Conservation (phyloP, 306 rosid genomes). For the Begonia peltatifolia region DNA sequence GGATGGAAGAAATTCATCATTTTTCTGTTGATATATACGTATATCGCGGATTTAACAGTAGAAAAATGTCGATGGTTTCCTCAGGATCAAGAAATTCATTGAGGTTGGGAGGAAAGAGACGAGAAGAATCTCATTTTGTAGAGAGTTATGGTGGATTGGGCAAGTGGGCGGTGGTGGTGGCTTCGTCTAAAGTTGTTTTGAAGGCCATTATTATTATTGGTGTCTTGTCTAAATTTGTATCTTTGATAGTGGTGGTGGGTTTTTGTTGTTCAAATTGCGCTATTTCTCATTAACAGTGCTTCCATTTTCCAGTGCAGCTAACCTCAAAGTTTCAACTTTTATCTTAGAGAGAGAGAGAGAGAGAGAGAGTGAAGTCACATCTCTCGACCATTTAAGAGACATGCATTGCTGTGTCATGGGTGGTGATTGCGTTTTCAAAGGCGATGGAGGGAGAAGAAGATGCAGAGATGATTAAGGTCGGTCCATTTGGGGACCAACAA, state of each 20-base stretch:
- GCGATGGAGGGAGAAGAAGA: background rate
- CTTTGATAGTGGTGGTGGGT: background rate
- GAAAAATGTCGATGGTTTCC: no score
- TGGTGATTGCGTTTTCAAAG: background rate
- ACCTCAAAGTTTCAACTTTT: background rate
- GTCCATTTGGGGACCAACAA: no score
- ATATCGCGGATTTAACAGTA: no score
- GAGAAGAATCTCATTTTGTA: no score
- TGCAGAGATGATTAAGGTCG: no score
- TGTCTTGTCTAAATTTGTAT: conserved; percentile 28
- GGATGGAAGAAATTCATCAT: no score
- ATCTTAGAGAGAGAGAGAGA: background rate
- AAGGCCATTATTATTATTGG: conserved; percentile 18
- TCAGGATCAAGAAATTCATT: no score
- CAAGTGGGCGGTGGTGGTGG: background rate
- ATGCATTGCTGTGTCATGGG: background rate
- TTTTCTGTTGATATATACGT: no score
- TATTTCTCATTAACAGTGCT: background rate
- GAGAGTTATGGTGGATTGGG: no score
- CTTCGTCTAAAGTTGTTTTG: conserved; percentile 12
- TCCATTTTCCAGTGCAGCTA: background rate
- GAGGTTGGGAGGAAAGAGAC: no score
- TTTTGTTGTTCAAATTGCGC: background rate
- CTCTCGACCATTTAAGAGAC: background rate
- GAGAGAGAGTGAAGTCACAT: background rate